Evolutionary conservation across 331 rosid species (phyloP).

Genomic region (Erythrophleum ivorense): DNA sequence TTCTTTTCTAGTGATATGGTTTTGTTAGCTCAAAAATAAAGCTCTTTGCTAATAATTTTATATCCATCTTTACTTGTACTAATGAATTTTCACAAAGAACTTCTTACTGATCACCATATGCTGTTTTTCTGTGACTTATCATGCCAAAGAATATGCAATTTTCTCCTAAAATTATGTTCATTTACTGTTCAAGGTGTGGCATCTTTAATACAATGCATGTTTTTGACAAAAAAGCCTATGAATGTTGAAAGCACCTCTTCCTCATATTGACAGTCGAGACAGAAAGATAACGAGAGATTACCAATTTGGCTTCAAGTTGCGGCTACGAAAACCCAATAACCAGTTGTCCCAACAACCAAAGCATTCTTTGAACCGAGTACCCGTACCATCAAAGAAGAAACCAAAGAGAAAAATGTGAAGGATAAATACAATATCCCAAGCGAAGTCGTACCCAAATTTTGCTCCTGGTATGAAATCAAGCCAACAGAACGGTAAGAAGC

Average conservation of each 20-base stretch:
- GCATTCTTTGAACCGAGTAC: constrained; percentile 77
- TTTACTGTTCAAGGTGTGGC: background rate
- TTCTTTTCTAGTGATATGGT: background rate
- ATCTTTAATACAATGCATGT: background rate
- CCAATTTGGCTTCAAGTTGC: constrained; percentile 84
- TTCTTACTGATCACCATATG: background rate
- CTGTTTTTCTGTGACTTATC: background rate
- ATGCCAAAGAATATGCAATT: background rate
- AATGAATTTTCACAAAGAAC: background rate
- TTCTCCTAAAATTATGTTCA: background rate
- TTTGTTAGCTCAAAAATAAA: background rate
- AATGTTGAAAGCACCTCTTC: background rate
- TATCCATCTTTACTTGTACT: background rate
- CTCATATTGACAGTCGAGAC: background rate
- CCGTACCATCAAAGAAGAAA: constrained; percentile 80
- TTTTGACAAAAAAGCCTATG: background rate
- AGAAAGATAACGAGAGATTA: constrained; percentile 33
- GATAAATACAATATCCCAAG: constrained; percentile 85
- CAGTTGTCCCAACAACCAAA: constrained; percentile 78
- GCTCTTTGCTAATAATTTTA: background rate
- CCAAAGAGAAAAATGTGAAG: constrained; percentile 75
- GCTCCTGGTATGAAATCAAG: constrained; percentile 59
- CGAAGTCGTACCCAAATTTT: constrained; percentile 78
- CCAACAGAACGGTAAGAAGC: constrained; percentile 6
- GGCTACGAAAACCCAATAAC: constrained; percentile 83